These are phyloP conservation scores for Suillus weaverae DNA, from an alignment of 768 basidiomycete genomes.

Conservation along the genomic window DNA sequence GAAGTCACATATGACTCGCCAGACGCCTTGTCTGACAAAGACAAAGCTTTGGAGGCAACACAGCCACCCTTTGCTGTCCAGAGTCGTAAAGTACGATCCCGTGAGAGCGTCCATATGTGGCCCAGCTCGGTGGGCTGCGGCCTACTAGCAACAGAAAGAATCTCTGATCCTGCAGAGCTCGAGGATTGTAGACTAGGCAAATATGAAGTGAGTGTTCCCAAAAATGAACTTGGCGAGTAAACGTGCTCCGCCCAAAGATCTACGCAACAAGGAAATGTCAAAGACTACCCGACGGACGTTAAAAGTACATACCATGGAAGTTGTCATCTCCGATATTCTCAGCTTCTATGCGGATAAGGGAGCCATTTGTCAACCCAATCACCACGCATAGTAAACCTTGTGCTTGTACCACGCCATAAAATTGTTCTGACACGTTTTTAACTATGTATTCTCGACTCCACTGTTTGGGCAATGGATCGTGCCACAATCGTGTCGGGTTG, in stretches of 20 bases:
- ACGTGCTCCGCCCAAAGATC: slow-evolving; percentile 72
- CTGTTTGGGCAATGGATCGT: slow-evolving; percentile 48
- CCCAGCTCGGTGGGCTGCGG: slow-evolving; percentile 75
- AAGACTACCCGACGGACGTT: slow-evolving; percentile 8
- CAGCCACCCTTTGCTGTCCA: slow-evolving; percentile 83
- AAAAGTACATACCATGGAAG: slow-evolving; percentile 52
- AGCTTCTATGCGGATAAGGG: slow-evolving; percentile 68
- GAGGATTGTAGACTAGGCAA: slow-evolving; percentile 52
- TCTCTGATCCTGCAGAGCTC: slow-evolving; percentile 51
- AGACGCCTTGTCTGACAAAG: slow-evolving; percentile 35
- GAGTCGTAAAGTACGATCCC: slow-evolving; percentile 79
- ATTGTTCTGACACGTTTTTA: slow-evolving; percentile 46
- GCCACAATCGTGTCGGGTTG: slow-evolving; percentile 56
- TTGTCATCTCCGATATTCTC: slow-evolving; percentile 54
- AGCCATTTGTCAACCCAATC: slow-evolving; percentile 60
- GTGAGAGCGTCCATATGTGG: slow-evolving; percentile 81
- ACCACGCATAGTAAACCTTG: slow-evolving; percentile 68
- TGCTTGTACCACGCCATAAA: slow-evolving; percentile 54
- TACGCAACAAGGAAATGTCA: slow-evolving; percentile 30
- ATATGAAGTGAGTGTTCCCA: slow-evolving; percentile 67
- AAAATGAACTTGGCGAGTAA: slow-evolving; percentile 64
- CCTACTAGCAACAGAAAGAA: slow-evolving; percentile 70
- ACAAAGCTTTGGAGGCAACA: slow-evolving; percentile 59
- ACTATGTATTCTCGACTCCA: slow-evolving; percentile 72
- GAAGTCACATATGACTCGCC: slow-evolving; percentile 24